Percentiles rank a stretch among this genome's conserved stretches.
Evolutionary conservation across 208 protist species (phyloP).

Genomic region (Wallacemonas sp.): DNA sequence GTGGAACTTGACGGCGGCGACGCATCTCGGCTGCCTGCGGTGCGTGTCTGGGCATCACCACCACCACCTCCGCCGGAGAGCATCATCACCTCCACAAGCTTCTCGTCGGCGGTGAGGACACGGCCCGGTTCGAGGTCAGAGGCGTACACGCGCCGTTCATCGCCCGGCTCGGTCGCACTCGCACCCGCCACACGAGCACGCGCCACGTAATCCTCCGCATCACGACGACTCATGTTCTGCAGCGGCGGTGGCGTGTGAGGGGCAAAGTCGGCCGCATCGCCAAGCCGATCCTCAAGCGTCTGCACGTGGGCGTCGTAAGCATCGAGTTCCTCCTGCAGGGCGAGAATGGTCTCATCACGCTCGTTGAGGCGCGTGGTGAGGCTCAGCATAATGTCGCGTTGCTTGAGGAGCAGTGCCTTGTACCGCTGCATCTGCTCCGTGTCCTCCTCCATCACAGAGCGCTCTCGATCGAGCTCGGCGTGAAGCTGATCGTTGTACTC

Average conservation of each 20-base stretch:
- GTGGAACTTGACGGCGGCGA: constrained; percentile 1
- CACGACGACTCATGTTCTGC: constrained; percentile 4
- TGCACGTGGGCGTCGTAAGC: constrained; percentile 83
- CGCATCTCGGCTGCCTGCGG: neutral
- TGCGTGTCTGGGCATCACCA: neutral
- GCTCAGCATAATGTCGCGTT: constrained; percentile 96
- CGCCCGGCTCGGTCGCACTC: no score
- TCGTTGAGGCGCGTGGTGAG: constrained; percentile 93
- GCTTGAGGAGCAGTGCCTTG: constrained; percentile 96
- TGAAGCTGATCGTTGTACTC: constrained; percentile 68
- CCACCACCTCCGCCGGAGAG: no score
- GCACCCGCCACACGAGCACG: constrained; percentile 16
- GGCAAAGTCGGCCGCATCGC: constrained; percentile 14
- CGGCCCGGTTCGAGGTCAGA: constrained; percentile 35
- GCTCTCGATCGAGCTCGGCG: constrained; percentile 82
- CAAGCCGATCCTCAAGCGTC: constrained; percentile 65
- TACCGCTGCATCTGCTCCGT: constrained; percentile 94
- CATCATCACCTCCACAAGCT: constrained; percentile 66
- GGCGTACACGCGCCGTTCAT: constrained; percentile 26
- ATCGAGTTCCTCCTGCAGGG: constrained; percentile 87
- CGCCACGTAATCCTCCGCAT: constrained; percentile 52
- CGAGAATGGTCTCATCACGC: constrained; percentile 90
- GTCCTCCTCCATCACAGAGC: constrained; percentile 81
- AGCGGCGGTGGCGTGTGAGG: neutral
- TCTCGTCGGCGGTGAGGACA: constrained; percentile 56